Evolutionary conservation across 1,139 yeast species (phyloP).

Genomic region (Candida labiduridarum): DNA sequence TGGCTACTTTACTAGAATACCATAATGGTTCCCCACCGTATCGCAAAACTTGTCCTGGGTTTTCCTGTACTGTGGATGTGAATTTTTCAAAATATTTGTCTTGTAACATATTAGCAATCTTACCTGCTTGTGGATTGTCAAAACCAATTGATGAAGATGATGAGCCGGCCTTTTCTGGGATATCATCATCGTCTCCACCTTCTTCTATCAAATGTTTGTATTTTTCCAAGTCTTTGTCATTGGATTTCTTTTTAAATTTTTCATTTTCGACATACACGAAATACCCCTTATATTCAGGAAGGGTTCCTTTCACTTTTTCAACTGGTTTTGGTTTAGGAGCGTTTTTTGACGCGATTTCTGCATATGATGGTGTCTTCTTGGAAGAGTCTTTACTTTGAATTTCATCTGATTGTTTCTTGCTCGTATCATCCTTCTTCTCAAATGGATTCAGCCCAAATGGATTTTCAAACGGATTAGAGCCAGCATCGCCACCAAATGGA

Average conservation of each 20-base stretch:
- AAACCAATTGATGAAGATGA: constrained; percentile 22
- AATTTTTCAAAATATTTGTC: constrained; percentile 82
- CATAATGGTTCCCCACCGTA: constrained; percentile 79
- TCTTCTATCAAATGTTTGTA: constrained; percentile 53
- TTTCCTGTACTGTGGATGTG: constrained; percentile 70
- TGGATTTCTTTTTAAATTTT: constrained; percentile 41
- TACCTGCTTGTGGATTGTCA: constrained; percentile 38
- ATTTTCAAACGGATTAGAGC: constrained; percentile 31
- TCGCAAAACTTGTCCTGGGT: constrained; percentile 84
- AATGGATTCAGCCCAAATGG: constrained; percentile 15
- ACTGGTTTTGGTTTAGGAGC: constrained; percentile 15
- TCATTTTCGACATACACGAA: constrained; percentile 73
- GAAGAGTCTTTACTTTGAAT: not conserved
- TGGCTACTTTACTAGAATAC: constrained; percentile 64
- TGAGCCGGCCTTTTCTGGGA: constrained; percentile 11
- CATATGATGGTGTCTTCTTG: constrained; percentile 23
- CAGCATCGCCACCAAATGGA: constrained; percentile 29
- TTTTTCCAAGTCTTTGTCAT: constrained; percentile 47
- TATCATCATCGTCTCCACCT: constrained; percentile 19
- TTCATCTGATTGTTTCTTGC: constrained; percentile 12
- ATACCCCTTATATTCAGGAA: constrained; percentile 63
- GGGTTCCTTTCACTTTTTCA: constrained; percentile 18
- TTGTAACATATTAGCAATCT: constrained; percentile 57
- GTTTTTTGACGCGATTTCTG: constrained; percentile 25
- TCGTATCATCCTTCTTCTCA: constrained; percentile 10